Conservation (phyloP, 306 rosid species). For the Cotoneaster glaucophyllus region DNA sequence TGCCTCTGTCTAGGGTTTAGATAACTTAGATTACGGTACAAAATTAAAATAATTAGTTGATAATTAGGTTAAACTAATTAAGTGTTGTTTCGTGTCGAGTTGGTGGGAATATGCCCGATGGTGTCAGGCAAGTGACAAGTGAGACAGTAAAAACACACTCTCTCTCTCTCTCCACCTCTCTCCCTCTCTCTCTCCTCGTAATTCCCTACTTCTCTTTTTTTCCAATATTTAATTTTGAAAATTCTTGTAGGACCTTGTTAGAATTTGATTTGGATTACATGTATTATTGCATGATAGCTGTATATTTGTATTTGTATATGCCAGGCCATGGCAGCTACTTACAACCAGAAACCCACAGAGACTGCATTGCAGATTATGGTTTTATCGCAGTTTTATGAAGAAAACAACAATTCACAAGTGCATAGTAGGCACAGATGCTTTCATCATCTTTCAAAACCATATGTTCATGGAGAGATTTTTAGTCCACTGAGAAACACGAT, state of each 20-base stretch:
- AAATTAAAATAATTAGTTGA: background rate
- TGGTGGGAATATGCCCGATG: conserved; percentile 29
- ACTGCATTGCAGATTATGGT: background rate
- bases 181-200: conserved; percentile 13
- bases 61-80: conserved; percentile 5
- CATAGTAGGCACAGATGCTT: background rate
- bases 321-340: background rate
- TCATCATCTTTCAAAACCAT: background rate
- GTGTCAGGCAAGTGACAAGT: conserved; percentile 12
- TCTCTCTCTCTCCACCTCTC: background rate
- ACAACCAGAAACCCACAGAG: background rate
- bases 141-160: background rate
- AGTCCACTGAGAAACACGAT: too few relatives aligned
- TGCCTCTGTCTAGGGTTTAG: conserved; percentile 1
- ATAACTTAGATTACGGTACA: background rate
- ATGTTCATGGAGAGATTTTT: background rate
- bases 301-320: background rate
- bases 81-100: conserved; percentile 2
- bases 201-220: conserved; percentile 16
- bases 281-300: background rate
- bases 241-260: background rate
- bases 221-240: background rate
- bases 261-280: too few relatives aligned
- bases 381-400: background rate
- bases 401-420: background rate